Conservation (phyloP, 2,329 filamentous ascomycete species). For the Bipolaris bicolor region DNA sequence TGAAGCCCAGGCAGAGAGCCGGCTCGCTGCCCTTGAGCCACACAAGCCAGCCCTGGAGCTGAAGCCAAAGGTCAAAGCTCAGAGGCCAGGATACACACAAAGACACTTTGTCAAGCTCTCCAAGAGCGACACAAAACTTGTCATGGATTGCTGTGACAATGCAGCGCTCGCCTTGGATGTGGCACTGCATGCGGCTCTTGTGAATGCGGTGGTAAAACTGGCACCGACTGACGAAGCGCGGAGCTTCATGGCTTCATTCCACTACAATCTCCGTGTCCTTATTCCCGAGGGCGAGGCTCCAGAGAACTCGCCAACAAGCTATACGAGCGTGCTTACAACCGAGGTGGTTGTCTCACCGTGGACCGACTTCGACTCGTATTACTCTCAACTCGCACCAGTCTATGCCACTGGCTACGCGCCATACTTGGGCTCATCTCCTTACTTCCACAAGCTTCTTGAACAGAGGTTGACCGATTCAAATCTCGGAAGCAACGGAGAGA, state of each 20-base stretch:
- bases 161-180: slow-evolving; percentile 16
- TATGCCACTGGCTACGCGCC: slow-evolving; percentile 28
- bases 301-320: slow-evolving; percentile 25
- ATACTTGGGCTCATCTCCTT: slow-evolving; percentile 25
- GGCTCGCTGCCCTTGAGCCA: slow-evolving; percentile 25
- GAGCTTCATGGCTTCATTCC: slow-evolving; percentile 35
- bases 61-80: slow-evolving; percentile 20
- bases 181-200: slow-evolving; percentile 26
- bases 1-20: slow-evolving; percentile 23
- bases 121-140: slow-evolving; percentile 17
- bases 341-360: slow-evolving; percentile 28
- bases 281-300: slow-evolving; percentile 26
- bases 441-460: slow-evolving; percentile 29
- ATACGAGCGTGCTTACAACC: slow-evolving; percentile 28
- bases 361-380: slow-evolving; percentile 24
- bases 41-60: slow-evolving; percentile 28
- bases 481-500: slow-evolving; percentile 12
- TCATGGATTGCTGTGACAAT: slow-evolving; percentile 20
- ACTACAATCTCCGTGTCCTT: slow-evolving; percentile 30
- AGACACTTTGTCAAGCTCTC: slow-evolving; percentile 11
- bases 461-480: slow-evolving; percentile 7
- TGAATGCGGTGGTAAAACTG: slow-evolving; percentile 23
- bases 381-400: slow-evolving; percentile 26
- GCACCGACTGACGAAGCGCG: slow-evolving; percentile 18
- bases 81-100: slow-evolving; percentile 13